Evolutionary conservation across 75 land plant genomes (phyloP).

Genomic region (Gnetum montanum): DNA sequence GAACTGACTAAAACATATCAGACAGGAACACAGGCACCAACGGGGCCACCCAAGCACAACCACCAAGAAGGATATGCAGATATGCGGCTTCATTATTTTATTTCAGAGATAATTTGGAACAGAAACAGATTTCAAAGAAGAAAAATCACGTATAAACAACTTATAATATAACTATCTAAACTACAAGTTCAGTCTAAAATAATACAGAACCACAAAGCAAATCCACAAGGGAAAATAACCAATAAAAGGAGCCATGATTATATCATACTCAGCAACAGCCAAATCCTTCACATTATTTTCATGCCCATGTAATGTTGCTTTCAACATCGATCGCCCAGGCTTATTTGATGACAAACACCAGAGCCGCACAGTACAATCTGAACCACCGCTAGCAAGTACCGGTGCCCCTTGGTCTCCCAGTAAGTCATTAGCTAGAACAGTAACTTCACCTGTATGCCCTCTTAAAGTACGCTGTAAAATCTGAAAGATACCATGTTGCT

Average conservation of each 20-base stretch:
- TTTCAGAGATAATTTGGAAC: too few species aligned
- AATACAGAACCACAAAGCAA: too few species aligned
- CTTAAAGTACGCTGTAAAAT: constrained; percentile 38
- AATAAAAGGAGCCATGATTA: background rate
- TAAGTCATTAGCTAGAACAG: constrained; percentile 41
- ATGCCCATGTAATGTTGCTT: constrained; percentile 52
- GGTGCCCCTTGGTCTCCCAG: constrained; percentile 31
- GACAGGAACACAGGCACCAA: too few species aligned
- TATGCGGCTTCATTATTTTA: too few species aligned
- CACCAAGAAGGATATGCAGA: too few species aligned
- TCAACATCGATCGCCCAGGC: constrained; percentile 36
- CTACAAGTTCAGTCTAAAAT: too few species aligned
- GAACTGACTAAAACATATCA: too few species aligned
- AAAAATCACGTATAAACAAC: too few species aligned
- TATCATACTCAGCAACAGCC: constrained; percentile 52
- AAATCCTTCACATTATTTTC: constrained; percentile 33
- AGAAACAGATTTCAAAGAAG: too few species aligned
- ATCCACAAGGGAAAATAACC: too few species aligned
- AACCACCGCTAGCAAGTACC: constrained; percentile 62
- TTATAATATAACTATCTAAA: too few species aligned
- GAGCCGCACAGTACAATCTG: constrained; percentile 61
- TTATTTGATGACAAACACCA: constrained; percentile 48
- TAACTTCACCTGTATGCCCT: constrained; percentile 60
- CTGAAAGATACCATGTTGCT: constrained; percentile 2
- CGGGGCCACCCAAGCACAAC: too few species aligned